These are phyloP conservation scores for Epichloe brachyelytri DNA, from an alignment of 2,329 filamentous ascomycete species.

Conservation along the genomic window DNA sequence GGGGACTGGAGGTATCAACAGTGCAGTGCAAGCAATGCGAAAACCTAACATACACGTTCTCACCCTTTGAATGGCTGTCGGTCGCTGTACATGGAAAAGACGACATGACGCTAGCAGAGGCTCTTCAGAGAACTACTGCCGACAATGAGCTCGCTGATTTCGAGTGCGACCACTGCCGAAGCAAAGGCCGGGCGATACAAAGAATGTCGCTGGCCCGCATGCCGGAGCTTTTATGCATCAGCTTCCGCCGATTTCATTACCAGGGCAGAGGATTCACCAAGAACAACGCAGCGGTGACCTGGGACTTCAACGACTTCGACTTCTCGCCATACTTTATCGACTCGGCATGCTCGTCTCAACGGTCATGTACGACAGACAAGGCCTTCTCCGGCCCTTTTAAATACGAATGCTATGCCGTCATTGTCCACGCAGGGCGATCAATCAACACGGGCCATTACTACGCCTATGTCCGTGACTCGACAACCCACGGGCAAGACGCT, in stretches of 20 bases:
- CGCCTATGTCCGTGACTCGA: constrained; percentile 50
- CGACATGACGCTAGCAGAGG: constrained; percentile 39
- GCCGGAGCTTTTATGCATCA: constrained; percentile 66
- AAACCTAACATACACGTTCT: constrained; percentile 33
- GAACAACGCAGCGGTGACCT: constrained; percentile 58
- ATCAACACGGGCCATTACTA: constrained; percentile 71
- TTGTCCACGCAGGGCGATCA: constrained; percentile 59
- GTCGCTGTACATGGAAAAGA: constrained; percentile 23
- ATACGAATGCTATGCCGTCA: constrained; percentile 80
- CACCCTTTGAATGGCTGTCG: constrained; percentile 41
- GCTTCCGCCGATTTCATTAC: constrained; percentile 49
- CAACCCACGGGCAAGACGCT: constrained; percentile 26
- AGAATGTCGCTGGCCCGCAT: constrained; percentile 64
- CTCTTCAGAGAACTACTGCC: constrained; percentile 55
- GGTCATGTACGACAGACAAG: constrained; percentile 16
- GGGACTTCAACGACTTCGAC: constrained; percentile 60
- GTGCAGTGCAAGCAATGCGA: constrained; percentile 52
- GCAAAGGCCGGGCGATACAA: constrained; percentile 53
- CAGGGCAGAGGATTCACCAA: constrained; percentile 38
- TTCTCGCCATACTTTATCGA: constrained; percentile 31
- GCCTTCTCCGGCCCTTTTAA: constrained; percentile 44
- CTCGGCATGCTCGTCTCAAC: constrained; percentile 14
- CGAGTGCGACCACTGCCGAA: constrained; percentile 63
- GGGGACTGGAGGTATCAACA: constrained; percentile 59
- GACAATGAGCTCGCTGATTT: constrained; percentile 56